Percentiles rank a stretch among this genome's conserved stretches.
These are phyloP conservation scores for Hymenoscyphus fraxineus DNA, from an alignment of 2,329 filamentous ascomycete species.

Conservation along the genomic window DNA sequence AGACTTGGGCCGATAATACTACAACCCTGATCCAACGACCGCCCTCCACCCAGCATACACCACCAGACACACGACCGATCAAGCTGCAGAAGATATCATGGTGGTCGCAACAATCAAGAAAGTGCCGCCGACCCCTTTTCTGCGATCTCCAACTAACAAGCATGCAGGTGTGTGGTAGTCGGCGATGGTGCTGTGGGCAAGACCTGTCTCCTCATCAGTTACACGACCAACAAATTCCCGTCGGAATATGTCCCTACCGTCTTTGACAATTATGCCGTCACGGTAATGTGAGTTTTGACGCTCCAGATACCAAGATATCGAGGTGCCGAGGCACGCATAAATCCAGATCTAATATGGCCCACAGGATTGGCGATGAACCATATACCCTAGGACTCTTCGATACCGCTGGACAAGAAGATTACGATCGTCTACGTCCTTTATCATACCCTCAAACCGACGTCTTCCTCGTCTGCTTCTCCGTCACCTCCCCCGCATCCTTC, in stretches of 20 bases:
- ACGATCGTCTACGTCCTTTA: conserved; percentile 91
- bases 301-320: conserved; percentile 12
- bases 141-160: conserved; percentile 25
- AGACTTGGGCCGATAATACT: not conserved
- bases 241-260: conserved; percentile 99
- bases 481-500: conserved; percentile 95
- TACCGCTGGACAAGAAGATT: conserved; percentile 99
- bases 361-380: conserved; percentile 96
- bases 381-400: conserved; percentile 97
- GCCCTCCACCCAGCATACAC: not conserved
- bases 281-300: conserved; percentile 82
- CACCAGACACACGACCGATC: conserved; percentile 3
- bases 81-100: conserved; percentile 25
- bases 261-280: conserved; percentile 99
- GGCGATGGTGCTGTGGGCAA: conserved; percentile 99
- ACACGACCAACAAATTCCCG: conserved; percentile 99
- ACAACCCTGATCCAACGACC: conserved; percentile 1
- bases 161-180: conserved; percentile 87
- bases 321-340: conserved; percentile 1
- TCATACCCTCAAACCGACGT: conserved; percentile 99
- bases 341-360: conserved; percentile 13
- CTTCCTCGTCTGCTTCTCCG: conserved; percentile 97
- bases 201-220: conserved; percentile 97
- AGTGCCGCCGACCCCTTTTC: conserved; percentile 13
- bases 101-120: conserved; percentile 51